These are phyloP conservation scores for Exophiala phaeomuriformis DNA, from an alignment of 2,329 filamentous ascomycete genomes.

Conservation along the genomic window DNA sequence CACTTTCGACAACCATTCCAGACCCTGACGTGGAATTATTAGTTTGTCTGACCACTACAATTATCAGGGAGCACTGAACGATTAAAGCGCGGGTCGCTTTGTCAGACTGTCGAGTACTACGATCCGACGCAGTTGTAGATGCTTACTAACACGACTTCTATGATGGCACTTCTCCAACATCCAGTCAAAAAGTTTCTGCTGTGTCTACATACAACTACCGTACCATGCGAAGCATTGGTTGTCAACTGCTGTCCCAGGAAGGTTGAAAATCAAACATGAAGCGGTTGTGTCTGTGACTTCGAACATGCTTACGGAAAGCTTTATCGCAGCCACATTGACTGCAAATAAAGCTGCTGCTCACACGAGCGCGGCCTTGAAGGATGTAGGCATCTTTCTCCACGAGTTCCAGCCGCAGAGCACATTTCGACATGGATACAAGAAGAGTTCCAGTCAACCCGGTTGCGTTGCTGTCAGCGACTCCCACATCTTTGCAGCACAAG, in stretches of 20 bases:
- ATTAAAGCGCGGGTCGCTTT: not conserved
- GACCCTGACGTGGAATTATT: too few relatives aligned
- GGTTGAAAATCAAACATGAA: not conserved
- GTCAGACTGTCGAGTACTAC: not conserved
- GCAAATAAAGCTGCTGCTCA: conserved; percentile 32
- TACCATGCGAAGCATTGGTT: not conserved
- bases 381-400: conserved; percentile 81
- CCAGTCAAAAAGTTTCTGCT: conserved; percentile 9
- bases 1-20: too few relatives aligned
- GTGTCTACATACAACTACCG: not conserved
- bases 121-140: too few relatives aligned
- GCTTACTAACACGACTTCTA: too few relatives aligned
- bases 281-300: not conserved
- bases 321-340: conserved; percentile 41
- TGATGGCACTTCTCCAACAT: not conserved
- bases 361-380: conserved; percentile 52
- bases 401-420: conserved; percentile 69
- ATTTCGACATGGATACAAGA: conserved; percentile 79
- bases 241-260: not conserved
- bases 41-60: too few relatives aligned
- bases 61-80: too few relatives aligned
- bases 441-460: conserved; percentile 72
- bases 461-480: conserved; percentile 71
- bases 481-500: conserved; percentile 86
- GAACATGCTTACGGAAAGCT: conserved; percentile 44